Conservation (phyloP, 306 rosid species). For the Gynostemma pentaphyllum region DNA sequence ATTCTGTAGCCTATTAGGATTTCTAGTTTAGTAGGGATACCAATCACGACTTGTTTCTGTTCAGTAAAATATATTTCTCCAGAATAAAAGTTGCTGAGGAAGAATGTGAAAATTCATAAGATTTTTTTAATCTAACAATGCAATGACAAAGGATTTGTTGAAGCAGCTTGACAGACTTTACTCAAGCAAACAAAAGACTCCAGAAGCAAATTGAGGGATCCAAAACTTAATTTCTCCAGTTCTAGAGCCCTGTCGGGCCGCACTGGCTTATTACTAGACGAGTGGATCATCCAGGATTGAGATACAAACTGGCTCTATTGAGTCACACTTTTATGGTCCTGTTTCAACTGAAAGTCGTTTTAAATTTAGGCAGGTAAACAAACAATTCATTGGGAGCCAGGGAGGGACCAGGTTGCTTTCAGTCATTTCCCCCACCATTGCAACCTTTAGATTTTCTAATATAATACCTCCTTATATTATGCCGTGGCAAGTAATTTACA, state of each 20-base stretch:
- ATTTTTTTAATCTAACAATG: background rate
- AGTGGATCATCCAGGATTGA: background rate
- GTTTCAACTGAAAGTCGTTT: background rate
- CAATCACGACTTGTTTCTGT: too few species aligned
- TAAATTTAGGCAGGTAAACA: background rate
- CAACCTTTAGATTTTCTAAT: background rate
- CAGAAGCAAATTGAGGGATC: background rate
- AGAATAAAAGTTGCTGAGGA: background rate
- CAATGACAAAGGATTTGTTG: background rate
- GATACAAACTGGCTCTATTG: background rate
- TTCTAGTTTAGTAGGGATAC: too few species aligned
- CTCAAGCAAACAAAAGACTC: too few species aligned
- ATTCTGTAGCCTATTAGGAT: too few species aligned
- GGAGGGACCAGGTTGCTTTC: background rate
- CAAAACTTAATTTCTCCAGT: background rate
- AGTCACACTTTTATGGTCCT: background rate
- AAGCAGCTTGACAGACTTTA: background rate
- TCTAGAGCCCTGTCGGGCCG: background rate
- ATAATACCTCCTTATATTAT: background rate
- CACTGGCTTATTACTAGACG: background rate
- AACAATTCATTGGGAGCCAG: background rate
- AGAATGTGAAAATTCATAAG: background rate
- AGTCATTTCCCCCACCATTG: background rate
- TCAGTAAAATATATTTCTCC: background rate
- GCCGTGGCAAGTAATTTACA: background rate